Evolutionary conservation across 345 rosid species (phyloP).

Genomic region (Gossypium turneri): DNA sequence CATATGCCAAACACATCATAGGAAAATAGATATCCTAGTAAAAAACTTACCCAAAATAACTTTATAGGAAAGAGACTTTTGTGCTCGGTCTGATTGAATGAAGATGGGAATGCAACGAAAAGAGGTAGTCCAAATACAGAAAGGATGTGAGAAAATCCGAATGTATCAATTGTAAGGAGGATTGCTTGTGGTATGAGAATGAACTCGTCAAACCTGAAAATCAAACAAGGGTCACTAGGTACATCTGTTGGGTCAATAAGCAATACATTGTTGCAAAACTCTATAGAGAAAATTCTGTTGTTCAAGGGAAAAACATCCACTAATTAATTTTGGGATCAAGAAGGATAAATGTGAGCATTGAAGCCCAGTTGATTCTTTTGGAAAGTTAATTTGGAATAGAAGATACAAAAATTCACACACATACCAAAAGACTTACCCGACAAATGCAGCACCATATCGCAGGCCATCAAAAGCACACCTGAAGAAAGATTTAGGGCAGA

Average conservation of each 20-base stretch:
- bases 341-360: neutral
- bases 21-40: neutral
- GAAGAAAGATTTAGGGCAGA: constrained; percentile 16
- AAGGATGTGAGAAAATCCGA: constrained; percentile 80
- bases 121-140: constrained; percentile 77
- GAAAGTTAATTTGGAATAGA: neutral
- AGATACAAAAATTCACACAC: neutral
- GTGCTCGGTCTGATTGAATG: constrained; percentile 24
- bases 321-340: neutral
- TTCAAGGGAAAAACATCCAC: neutral
- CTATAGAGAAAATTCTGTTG: neutral
- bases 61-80: constrained; percentile 17
- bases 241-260: constrained; percentile 1
- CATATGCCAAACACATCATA: neutral
- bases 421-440: constrained; percentile 56
- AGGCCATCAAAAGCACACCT: constrained; percentile 99
- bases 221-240: neutral
- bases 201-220: constrained; percentile 89
- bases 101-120: constrained; percentile 31
- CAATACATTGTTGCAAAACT: neutral
- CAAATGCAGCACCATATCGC: constrained; percentile 89
- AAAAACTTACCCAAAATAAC: constrained; percentile 51
- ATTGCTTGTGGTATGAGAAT: constrained; percentile 80
- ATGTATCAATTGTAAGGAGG: constrained; percentile 82
- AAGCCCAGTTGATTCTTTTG: neutral